phyloP scores from a whole-genome alignment of 768 basidiomycete genomes.

The Russula compacta region DNA sequence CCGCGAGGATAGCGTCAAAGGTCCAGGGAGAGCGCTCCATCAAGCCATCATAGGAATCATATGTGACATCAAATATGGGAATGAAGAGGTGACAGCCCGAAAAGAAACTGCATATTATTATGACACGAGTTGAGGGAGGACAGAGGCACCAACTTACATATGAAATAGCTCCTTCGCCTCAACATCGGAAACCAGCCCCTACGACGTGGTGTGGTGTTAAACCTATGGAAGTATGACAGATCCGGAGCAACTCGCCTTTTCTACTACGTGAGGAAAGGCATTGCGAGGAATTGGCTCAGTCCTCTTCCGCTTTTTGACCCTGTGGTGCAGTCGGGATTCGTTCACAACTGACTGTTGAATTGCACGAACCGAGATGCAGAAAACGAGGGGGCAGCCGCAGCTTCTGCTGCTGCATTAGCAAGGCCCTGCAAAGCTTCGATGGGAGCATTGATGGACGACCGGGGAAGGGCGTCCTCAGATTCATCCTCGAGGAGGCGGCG shows the following conservation, averaged over 20 bases:
- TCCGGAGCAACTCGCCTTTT: slow-evolving; percentile 47
- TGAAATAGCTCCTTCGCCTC: slow-evolving; percentile 90
- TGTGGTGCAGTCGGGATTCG: slow-evolving; percentile 22
- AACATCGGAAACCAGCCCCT: slow-evolving; percentile 77
- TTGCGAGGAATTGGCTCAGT: slow-evolving; percentile 77
- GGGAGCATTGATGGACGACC: slow-evolving; percentile 79
- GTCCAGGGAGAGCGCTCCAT: slow-evolving; percentile 94
- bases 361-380: slow-evolving; percentile 46
- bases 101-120: slow-evolving; percentile 62
- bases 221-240: neutral
- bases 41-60: slow-evolving; percentile 88
- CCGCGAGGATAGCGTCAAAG: slow-evolving; percentile 86
- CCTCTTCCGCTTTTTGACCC: slow-evolving; percentile 78
- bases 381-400: slow-evolving; percentile 68
- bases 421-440: slow-evolving; percentile 91
- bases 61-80: slow-evolving; percentile 85
- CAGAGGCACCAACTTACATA: slow-evolving; percentile 46
- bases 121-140: slow-evolving; percentile 10
- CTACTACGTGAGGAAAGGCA: slow-evolving; percentile 83
- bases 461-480: slow-evolving; percentile 80
- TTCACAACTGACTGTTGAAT: neutral
- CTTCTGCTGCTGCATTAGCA: slow-evolving; percentile 92
- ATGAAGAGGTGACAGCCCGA: slow-evolving; percentile 95
- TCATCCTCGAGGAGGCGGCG: slow-evolving; percentile 85
- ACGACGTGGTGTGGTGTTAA: slow-evolving; percentile 9